phyloP scores from a whole-genome alignment of 768 basidiomycete species.

The Suillus placidus region DNA sequence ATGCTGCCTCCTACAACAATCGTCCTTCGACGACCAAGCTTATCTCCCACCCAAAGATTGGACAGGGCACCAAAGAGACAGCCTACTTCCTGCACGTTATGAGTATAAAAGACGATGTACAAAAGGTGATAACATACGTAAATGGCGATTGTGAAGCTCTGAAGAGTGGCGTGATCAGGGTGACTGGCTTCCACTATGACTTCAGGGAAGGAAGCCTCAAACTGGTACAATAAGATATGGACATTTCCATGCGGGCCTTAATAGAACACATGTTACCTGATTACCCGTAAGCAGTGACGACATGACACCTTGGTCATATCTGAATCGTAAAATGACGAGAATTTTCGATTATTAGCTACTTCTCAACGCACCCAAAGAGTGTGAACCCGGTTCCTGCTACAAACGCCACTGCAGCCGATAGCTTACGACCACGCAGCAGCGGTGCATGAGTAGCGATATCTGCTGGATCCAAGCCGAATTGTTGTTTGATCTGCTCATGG shows the following conservation, averaged over 20 bases:
- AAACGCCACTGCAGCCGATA: constrained; percentile 32
- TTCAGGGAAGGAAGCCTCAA: constrained; percentile 43
- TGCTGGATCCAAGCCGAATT: constrained; percentile 9
- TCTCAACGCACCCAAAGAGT: constrained; percentile 36
- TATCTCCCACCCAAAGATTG: constrained; percentile 44
- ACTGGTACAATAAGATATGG: constrained; percentile 22
- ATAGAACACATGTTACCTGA: constrained; percentile 20
- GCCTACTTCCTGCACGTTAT: constrained; percentile 40
- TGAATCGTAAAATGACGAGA: constrained; percentile 10
- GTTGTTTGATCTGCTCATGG: constrained; percentile 2
- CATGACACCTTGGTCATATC: constrained; percentile 50
- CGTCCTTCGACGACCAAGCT: constrained; percentile 41
- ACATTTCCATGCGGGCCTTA: no score
- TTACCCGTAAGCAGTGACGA: constrained; percentile 41
- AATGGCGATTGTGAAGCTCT: constrained; percentile 42
- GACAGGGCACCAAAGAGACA: constrained; percentile 47
- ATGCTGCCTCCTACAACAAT: constrained; percentile 43
- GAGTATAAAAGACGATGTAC: background rate
- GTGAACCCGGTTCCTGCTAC: constrained; percentile 42
- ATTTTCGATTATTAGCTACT: background rate
- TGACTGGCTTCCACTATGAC: constrained; percentile 28
- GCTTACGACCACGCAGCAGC: constrained; percentile 26
- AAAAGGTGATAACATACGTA: constrained; percentile 29
- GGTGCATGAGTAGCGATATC: constrained; percentile 27
- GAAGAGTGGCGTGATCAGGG: constrained; percentile 38